Conservation (phyloP, 805 yeast species). For the Lachancea sp. region DNA sequence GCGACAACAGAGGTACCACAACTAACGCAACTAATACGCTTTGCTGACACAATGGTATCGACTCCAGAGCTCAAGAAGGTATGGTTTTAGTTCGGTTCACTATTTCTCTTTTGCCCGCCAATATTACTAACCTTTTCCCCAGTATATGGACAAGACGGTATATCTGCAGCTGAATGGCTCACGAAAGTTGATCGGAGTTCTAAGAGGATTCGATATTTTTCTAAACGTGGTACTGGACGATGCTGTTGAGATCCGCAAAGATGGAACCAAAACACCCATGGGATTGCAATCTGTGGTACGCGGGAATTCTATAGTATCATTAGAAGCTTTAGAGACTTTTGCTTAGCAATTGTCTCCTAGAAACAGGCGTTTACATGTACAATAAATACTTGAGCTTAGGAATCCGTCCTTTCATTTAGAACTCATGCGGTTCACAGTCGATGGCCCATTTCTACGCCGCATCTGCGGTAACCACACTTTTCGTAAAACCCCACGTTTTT, state of each 20-base stretch:
- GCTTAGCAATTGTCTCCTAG: neutral
- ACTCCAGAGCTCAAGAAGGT: slow-evolving; percentile 14
- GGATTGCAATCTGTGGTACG: slow-evolving; percentile 65
- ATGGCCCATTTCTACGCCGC: slow-evolving; percentile 58
- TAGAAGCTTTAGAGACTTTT: slow-evolving; percentile 44
- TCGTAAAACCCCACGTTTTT: slow-evolving; percentile 79
- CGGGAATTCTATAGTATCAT: slow-evolving; percentile 70
- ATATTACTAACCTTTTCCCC: slow-evolving; percentile 22
- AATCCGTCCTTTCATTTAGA: slow-evolving; percentile 24
- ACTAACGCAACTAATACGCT: neutral
- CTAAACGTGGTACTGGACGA: slow-evolving; percentile 66
- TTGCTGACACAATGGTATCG: slow-evolving; percentile 6
- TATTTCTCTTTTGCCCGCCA: neutral
- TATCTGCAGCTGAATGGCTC: slow-evolving; percentile 72
- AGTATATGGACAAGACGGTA: slow-evolving; percentile 71
- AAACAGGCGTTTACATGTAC: neutral
- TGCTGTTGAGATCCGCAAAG: slow-evolving; percentile 52
- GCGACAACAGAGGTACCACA: neutral
- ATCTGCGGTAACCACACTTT: slow-evolving; percentile 69
- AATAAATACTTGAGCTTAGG: slow-evolving; percentile 31
- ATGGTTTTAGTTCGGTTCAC: slow-evolving; percentile 3
- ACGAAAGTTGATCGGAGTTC: slow-evolving; percentile 69
- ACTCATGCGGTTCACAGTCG: neutral
- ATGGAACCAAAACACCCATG: slow-evolving; percentile 46
- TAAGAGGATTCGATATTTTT: slow-evolving; percentile 82